Evolutionary conservation across 139 green algal species (phyloP).

Genomic region (Monoraphidium neglectum): DNA sequence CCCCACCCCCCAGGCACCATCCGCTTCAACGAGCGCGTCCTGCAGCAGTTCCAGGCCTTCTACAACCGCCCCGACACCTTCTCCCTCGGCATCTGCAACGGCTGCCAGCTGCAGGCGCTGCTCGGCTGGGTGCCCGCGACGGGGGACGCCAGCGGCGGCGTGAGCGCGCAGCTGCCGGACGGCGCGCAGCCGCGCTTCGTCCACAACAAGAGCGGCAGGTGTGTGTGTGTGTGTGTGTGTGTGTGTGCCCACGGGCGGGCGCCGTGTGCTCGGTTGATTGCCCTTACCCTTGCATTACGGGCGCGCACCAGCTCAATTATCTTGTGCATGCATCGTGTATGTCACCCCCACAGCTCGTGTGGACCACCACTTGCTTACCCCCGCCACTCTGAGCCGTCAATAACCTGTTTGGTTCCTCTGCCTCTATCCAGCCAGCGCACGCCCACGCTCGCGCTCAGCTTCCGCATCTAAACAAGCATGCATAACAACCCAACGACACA

Average conservation of each 20-base stretch:
- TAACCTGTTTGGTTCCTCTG: too few relatives aligned
- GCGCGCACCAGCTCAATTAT: too few relatives aligned
- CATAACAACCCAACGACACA: too few relatives aligned
- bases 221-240: slow-evolving; percentile 92
- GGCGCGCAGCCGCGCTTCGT: slow-evolving; percentile 93
- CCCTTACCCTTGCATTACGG: too few relatives aligned
- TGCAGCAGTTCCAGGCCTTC: slow-evolving; percentile 83
- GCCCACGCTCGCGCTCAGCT: too few relatives aligned
- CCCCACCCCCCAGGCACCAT: slow-evolving; percentile 79
- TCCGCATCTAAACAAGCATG: too few relatives aligned
- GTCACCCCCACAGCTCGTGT: too few relatives aligned
- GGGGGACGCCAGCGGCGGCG: slow-evolving; percentile 45
- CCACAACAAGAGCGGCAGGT: slow-evolving; percentile 90
- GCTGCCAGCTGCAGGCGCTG: slow-evolving; percentile 99
- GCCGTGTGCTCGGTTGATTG: neutral
- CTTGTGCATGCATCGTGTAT: too few relatives aligned
- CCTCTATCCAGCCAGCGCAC: too few relatives aligned
- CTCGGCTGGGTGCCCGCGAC: slow-evolving; percentile 94
- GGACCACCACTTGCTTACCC: too few relatives aligned
- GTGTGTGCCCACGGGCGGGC: too few relatives aligned
- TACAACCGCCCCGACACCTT: slow-evolving; percentile 89
- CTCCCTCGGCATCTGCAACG: slow-evolving; percentile 98
- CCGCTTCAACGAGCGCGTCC: slow-evolving; percentile 87
- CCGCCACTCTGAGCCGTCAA: too few relatives aligned
- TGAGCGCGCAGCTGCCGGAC: slow-evolving; percentile 60